Evolutionary conservation across 140 eudicot species (phyloP).

Genomic region (Bidens hawaiensis): DNA sequence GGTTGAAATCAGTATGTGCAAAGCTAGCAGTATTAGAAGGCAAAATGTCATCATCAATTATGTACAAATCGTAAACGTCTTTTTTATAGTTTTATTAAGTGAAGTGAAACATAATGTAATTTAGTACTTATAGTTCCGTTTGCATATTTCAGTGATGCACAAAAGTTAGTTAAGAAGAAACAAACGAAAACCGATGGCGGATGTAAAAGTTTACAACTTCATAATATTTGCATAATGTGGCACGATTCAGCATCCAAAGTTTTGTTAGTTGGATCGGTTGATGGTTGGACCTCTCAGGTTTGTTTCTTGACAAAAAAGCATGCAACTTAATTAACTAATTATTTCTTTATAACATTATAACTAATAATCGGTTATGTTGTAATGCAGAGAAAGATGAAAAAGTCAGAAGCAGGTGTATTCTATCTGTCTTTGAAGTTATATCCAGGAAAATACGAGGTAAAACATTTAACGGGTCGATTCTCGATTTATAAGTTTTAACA

Average conservation of each 20-base stretch:
- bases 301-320: not conserved
- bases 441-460: constrained; percentile 81
- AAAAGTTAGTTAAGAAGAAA: constrained; percentile 48
- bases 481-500: too few relatives aligned
- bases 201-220: constrained; percentile 50
- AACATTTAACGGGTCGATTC: not conserved
- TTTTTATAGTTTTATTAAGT: not conserved
- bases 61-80: constrained; percentile 25
- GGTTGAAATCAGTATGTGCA: constrained; percentile 56
- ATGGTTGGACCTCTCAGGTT: constrained; percentile 89
- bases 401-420: constrained; percentile 57
- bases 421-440: constrained; percentile 50
- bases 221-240: constrained; percentile 52
- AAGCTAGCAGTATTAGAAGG: constrained; percentile 71
- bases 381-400: constrained; percentile 76
- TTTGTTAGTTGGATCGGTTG: constrained; percentile 68
- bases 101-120: too few relatives aligned
- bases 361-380: constrained; percentile 5
- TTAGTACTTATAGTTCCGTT: not conserved
- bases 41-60: constrained; percentile 57
- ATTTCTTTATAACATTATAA: not conserved
- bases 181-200: constrained; percentile 50
- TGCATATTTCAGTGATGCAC: constrained; percentile 47
- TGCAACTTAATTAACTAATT: not conserved
- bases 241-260: constrained; percentile 77